Evolutionary conservation across 306 rosid genomes (phyloP).

Genomic region (Cajanus cajan): DNA sequence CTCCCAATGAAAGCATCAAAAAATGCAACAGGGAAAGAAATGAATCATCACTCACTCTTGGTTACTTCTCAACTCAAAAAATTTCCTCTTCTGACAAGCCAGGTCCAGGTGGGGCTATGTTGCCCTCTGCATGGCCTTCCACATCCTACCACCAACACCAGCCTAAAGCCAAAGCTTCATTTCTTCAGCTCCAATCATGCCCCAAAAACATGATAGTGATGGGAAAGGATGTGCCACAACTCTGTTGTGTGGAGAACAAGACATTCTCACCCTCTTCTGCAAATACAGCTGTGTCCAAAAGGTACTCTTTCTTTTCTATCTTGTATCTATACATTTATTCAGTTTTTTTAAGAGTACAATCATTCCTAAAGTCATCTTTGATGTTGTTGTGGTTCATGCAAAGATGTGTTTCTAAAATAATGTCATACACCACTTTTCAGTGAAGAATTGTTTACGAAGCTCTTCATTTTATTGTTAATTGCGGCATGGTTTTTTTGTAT

Average conservation of each 20-base stretch:
- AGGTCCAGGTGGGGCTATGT: not conserved
- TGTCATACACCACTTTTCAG: slow-evolving; percentile 6
- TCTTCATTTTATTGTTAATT: not conserved
- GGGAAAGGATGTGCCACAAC: slow-evolving; percentile 44
- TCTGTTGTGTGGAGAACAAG: slow-evolving; percentile 56
- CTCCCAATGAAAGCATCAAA: slow-evolving; percentile 25
- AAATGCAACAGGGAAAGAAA: slow-evolving; percentile 35
- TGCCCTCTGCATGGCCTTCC: slow-evolving; percentile 11
- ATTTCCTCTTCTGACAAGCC: slow-evolving; percentile 27
- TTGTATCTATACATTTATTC: not conserved
- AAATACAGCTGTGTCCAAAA: slow-evolving; percentile 63
- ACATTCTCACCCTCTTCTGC: slow-evolving; percentile 49
- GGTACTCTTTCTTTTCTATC: slow-evolving; percentile 45
- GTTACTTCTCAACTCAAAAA: slow-evolving; percentile 43
- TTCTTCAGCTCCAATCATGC: slow-evolving; percentile 44
- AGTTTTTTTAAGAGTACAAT: slow-evolving; percentile 38
- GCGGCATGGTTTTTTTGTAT: slow-evolving; percentile 1
- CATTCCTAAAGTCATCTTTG: slow-evolving; percentile 38
- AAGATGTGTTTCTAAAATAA: not conserved
- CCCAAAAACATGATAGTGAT: slow-evolving; percentile 38
- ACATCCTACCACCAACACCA: slow-evolving; percentile 35
- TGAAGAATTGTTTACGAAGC: slow-evolving; percentile 4
- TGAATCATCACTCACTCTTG: slow-evolving; percentile 49
- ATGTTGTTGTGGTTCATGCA: slow-evolving; percentile 45
- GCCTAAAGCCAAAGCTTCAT: slow-evolving; percentile 39